Base-by-base conservation (phyloP, 75 land plant genomes). In the Cupressus sempervirens region DNA sequence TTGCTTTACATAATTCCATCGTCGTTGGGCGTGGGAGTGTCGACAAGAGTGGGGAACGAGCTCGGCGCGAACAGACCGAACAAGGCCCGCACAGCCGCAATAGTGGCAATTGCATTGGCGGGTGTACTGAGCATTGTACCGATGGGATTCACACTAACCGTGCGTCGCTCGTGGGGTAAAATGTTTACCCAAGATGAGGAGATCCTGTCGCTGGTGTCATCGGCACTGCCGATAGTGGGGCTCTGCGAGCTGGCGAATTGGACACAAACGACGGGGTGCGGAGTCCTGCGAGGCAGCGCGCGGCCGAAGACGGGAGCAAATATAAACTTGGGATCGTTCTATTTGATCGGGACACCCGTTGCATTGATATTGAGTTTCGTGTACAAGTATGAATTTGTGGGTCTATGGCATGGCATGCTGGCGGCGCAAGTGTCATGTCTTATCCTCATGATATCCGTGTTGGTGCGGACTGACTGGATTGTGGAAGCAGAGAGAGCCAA, bases 161-260 rank as follows among this genome's bases (percentile, higher is more conserved):
- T 91, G 62, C 14, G 84, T 20, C 54, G 67, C 7, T 36, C 35
- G 50, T 90, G 91, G 91, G 91, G 86, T 3, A 41, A 68, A 73
- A 58, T 90, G 84, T 90, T 90, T 83, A 85, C 91, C 3, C 23
- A 16, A 29, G 82, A 90, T 67, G n/a, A 7, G 8, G 8, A 83
- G 48, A 87, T 90, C 34, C 56, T 88, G 26, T 74, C 86, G 1
- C 83, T 90, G 82, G 86, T 88, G 40, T 67, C 92, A 0, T 26
- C 79, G 26, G 87, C 84, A 11, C 36, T 92, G 76, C 94, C 94
- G 0, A 87, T 93, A 8, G 87, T 93, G 38, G 94, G 94, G 0
- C 85, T 93, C 30, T 93, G 94, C 84, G 94, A 93, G 93, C 90
- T 93, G 1, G 92, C 91, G 6, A 92, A 92, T 88, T 89, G 90